Conservation (phyloP, 192 early-diverging fungal genomes). For the Bifiguratus adelaidae region DNA sequence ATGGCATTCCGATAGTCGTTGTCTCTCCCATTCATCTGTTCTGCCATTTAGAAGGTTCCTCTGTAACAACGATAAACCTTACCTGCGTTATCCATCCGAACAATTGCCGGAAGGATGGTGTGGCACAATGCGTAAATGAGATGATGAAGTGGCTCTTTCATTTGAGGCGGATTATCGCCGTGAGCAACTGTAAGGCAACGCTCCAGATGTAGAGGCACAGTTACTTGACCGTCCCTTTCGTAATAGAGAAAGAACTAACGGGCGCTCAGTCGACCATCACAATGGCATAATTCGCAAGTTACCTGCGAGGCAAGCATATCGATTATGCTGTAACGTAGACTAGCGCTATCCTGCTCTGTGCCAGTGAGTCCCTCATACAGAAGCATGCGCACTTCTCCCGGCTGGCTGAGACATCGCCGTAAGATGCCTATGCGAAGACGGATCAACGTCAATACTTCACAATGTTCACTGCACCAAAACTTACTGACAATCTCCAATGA, state of each 20-base stretch:
- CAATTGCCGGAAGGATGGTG: no score
- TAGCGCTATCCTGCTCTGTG: constrained; percentile 22
- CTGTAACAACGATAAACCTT: no score
- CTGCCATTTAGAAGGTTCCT: no score
- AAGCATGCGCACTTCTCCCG: constrained; percentile 40
- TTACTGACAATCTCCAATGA: constrained; percentile 36
- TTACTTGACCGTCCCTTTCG: constrained; percentile 8
- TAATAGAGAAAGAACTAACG: constrained; percentile 34
- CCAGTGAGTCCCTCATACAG: constrained; percentile 43
- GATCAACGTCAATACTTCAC: not conserved
- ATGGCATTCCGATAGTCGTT: not conserved
- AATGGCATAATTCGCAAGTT: not conserved
- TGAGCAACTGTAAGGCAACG: constrained; percentile 6
- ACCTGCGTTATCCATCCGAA: not conserved
- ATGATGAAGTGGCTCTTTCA: constrained; percentile 38
- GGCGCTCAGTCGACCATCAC: not conserved
- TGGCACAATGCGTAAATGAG: no score
- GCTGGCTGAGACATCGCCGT: constrained; percentile 59
- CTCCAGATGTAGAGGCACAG: constrained; percentile 13
- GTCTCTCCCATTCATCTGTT: no score
- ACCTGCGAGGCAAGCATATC: constrained; percentile 38
- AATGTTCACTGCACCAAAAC: not conserved
- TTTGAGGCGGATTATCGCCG: constrained; percentile 17
- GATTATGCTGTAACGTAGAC: constrained; percentile 30
- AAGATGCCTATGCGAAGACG: constrained; percentile 35